These are phyloP conservation scores for Ploettnerulaceae sp. DNA, from an alignment of 2,329 filamentous ascomycete species.

Conservation along the genomic window DNA sequence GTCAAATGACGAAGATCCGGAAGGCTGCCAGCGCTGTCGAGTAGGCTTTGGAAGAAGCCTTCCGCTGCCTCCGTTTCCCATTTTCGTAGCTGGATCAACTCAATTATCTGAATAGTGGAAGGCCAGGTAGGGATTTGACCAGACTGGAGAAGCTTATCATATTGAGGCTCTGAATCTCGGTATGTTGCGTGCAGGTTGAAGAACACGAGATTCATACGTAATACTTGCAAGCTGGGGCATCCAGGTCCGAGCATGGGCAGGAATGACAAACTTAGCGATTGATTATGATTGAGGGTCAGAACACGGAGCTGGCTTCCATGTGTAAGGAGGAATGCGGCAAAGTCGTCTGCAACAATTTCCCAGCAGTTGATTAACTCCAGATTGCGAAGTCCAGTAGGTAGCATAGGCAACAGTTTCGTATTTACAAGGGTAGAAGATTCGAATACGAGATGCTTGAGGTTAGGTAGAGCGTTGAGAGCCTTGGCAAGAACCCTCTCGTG, in stretches of 20 bases:
- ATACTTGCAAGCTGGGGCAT: conserved; percentile 65
- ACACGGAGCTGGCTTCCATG: conserved; percentile 64
- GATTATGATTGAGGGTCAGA: conserved; percentile 72
- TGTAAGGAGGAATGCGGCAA: conserved; percentile 59
- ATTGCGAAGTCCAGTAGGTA: conserved; percentile 61
- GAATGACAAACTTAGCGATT: conserved; percentile 71
- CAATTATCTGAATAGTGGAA: conserved; percentile 60
- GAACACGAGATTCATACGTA: conserved; percentile 76
- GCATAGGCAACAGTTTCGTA: conserved; percentile 57
- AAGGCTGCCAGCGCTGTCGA: conserved; percentile 63
- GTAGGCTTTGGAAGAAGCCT: conserved; percentile 73
- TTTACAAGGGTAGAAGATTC: conserved; percentile 71
- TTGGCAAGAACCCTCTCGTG: conserved; percentile 39
- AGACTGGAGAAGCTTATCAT: conserved; percentile 59
- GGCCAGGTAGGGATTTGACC: conserved; percentile 77
- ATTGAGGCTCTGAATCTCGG: conserved; percentile 70
- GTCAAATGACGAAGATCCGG: conserved; percentile 63
- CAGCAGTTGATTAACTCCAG: conserved; percentile 77
- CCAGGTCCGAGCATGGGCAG: conserved; percentile 57
- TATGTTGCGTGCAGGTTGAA: conserved; percentile 64
- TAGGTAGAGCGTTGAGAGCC: conserved; percentile 50
- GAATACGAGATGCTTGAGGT: conserved; percentile 64
- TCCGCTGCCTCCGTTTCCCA: conserved; percentile 67
- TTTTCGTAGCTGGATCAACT: conserved; percentile 72
- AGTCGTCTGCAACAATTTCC: conserved; percentile 61